Evolutionary conservation across 805 yeast genomes (phyloP).

Genomic region (Metschnikowia colocasiae): DNA sequence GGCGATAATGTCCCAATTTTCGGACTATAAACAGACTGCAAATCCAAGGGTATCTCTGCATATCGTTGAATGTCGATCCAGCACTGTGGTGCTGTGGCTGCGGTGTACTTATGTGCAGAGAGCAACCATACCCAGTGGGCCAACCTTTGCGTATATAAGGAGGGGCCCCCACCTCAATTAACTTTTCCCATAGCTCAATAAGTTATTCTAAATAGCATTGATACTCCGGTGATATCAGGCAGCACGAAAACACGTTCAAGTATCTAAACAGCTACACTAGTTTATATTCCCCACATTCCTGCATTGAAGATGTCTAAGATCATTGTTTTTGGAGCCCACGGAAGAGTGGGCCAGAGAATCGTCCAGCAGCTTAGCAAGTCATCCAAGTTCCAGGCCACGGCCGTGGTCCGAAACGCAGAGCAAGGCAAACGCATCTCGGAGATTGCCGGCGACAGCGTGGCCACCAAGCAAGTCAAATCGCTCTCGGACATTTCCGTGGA

Average conservation of each 20-base stretch:
- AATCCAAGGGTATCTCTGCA: too few species aligned
- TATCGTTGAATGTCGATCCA: too few species aligned
- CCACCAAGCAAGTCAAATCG: constrained; percentile 10
- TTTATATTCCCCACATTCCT: too few species aligned
- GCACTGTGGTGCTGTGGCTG: not conserved
- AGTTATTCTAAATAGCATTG: too few species aligned
- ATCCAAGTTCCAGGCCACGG: constrained; percentile 25
- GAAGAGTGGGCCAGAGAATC: constrained; percentile 52
- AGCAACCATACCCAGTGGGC: not conserved
- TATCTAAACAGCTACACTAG: too few species aligned
- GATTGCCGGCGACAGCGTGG: constrained; percentile 34
- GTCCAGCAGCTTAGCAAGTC: constrained; percentile 30
- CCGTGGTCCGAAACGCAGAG: constrained; percentile 45
- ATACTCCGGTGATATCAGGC: too few species aligned
- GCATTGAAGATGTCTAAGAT: constrained; percentile 12
- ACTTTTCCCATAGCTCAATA: not conserved
- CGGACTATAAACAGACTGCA: too few species aligned
- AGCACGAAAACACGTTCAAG: too few species aligned
- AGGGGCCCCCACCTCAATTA: not conserved
- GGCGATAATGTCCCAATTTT: too few species aligned
- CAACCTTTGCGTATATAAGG: not conserved
- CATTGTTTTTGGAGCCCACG: constrained; percentile 56
- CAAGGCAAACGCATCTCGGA: constrained; percentile 40
- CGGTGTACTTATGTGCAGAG: not conserved
- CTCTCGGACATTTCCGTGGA: constrained; percentile 34